phyloP scores from a whole-genome alignment of 78 protist species.

The Pelomyxa schiedti region DNA sequence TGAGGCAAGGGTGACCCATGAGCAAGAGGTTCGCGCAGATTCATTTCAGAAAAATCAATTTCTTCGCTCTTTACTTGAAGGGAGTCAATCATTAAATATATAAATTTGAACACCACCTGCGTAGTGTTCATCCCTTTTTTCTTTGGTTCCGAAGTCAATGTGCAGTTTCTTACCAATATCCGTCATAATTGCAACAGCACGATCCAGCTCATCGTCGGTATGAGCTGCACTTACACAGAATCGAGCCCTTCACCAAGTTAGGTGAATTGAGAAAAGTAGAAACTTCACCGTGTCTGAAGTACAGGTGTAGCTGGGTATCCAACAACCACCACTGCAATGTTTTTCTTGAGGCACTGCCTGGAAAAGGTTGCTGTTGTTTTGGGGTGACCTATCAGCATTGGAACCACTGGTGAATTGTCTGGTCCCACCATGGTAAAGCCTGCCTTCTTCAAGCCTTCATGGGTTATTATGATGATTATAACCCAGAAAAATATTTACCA shows the following conservation, averaged over 20 bases:
- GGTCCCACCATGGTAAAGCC: slow-evolving; percentile 69
- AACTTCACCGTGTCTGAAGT: slow-evolving; percentile 78
- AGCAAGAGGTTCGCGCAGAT: no score
- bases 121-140: no score
- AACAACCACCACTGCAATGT: slow-evolving; percentile 93
- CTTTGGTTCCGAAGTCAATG: no score
- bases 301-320: slow-evolving; percentile 97
- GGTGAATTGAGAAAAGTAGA: slow-evolving; percentile 93
- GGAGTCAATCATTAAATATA: no score
- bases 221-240: neutral
- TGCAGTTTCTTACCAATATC: neutral
- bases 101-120: no score
- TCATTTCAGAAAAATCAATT: no score
- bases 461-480: neutral
- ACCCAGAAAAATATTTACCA: neutral
- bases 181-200: neutral
- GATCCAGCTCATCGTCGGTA: neutral
- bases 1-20: no score
- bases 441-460: neutral
- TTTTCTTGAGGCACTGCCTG: slow-evolving; percentile 55
- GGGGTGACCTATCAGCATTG: slow-evolving; percentile 87
- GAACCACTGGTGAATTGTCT: slow-evolving; percentile 88
- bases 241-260: no score
- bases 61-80: no score
- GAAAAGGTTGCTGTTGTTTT: slow-evolving; percentile 71